These are phyloP conservation scores for Lolium rigidum DNA, from an alignment of 176 grass and related monocot genomes.

Conservation along the genomic window DNA sequence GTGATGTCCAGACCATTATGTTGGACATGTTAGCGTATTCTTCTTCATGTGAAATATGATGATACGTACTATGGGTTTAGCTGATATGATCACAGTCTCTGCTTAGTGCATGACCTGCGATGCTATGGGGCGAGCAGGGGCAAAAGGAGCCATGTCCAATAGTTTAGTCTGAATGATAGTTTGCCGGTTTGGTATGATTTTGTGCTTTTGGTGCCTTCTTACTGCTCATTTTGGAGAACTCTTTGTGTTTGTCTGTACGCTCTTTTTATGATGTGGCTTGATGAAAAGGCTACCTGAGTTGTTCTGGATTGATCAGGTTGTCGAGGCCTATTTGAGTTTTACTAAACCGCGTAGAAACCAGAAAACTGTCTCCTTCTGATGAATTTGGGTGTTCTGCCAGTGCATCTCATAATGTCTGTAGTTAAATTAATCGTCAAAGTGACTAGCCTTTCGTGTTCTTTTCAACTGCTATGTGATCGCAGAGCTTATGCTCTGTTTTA, in stretches of 20 bases:
- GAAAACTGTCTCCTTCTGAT: neutral
- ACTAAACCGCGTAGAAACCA: neutral
- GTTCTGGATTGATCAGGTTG: neutral
- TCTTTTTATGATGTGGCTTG: conserved; percentile 19
- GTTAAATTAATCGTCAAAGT: neutral
- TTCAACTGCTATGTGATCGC: neutral
- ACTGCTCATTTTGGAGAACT: neutral
- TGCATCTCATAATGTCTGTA: neutral
- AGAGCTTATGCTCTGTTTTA: conserved; percentile 13
- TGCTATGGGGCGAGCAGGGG: neutral
- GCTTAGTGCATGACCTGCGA: conserved; percentile 1
- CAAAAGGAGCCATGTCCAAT: neutral
- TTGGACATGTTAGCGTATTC: neutral
- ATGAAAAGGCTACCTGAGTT: neutral
- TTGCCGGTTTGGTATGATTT: neutral
- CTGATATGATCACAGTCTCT: neutral
- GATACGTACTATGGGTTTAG: neutral
- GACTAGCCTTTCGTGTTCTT: neutral
- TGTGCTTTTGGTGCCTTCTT: conserved; percentile 21
- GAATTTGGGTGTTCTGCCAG: conserved; percentile 11
- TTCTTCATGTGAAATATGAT: conserved; percentile 3
- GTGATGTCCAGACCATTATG: neutral
- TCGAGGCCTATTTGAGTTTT: neutral
- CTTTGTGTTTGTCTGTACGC: neutral
- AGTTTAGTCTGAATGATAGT: conserved; percentile 10